Percentiles rank a stretch among this genome's conserved stretches.
phyloP scores from a whole-genome alignment of 108 stramenopile genomes.

The Chaetoceros muelleri region DNA sequence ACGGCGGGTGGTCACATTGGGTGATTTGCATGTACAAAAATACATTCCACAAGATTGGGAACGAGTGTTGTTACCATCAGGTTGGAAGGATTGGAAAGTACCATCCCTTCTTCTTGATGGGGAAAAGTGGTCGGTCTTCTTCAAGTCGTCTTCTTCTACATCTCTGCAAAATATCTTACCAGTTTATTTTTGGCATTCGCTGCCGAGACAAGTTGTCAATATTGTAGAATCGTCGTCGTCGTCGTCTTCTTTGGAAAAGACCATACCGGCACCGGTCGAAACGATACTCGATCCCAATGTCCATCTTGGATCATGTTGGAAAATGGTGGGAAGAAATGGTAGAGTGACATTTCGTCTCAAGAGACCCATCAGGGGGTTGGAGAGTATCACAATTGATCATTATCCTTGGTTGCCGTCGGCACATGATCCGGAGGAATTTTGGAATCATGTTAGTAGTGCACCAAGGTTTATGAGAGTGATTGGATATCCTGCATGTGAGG shows the following conservation, averaged over 20 bases:
- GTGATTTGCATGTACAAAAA: constrained; percentile 26
- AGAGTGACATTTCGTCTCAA: constrained; percentile 37
- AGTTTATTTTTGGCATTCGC: not conserved
- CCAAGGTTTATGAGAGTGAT: constrained; percentile 44
- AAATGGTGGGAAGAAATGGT: constrained; percentile 36
- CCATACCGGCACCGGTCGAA: constrained; percentile 26
- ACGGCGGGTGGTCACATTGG: not conserved
- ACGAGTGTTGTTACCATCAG: constrained; percentile 31
- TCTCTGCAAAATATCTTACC: not conserved
- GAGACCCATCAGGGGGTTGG: constrained; percentile 29
- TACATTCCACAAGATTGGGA: constrained; percentile 73
- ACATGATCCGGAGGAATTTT: constrained; percentile 1
- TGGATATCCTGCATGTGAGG: constrained; percentile 56
- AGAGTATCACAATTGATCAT: constrained; percentile 58
- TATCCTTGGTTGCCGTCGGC: constrained; percentile 21
- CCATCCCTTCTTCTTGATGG: too few relatives aligned
- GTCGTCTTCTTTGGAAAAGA: constrained; percentile 12
- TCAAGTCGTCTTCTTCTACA: not conserved
- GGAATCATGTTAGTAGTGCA: constrained; percentile 28
- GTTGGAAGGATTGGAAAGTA: constrained; percentile 35
- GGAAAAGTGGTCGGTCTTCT: not conserved
- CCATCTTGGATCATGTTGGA: constrained; percentile 47
- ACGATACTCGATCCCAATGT: constrained; percentile 24
- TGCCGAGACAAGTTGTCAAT: not conserved
- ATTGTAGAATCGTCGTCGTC: constrained; percentile 7